Base-by-base conservation (phyloP, 108 stramenopile species). In the Skeletonema potamos region DNA sequence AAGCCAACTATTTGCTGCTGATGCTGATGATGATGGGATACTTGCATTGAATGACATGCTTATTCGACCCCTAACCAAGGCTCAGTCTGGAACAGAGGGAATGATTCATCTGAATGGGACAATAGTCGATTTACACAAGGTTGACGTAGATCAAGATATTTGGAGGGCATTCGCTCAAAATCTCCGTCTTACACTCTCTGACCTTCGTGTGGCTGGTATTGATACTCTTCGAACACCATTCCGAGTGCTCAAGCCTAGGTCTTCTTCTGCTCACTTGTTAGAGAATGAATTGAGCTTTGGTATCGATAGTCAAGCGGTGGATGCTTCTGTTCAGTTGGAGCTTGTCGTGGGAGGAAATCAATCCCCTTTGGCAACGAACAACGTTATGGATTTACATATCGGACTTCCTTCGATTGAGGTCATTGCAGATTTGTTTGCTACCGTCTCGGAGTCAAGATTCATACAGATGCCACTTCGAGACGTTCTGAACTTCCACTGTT, bases 31-130 rank as follows among this genome's bases (percentile, higher is more conserved):
- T 10, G 58, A 48, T 28, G 92, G 89, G 2, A 64, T 71, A 30
- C 73, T 86, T n/a, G 60, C 79, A 57, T 75, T 90, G 18, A 90
- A 90, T 56, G 85, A 90, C 15, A 26, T 85, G 15, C 18, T 90
- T 6, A 77, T 92, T 46, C 46, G 39, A 10, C 86, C 89, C 1
- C 27, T 87, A 4, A 92, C 91, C 9, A 59, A 74, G 44, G 30
- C 58, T 9, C 88, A 87, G 48, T 92, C 86, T 18, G 91, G 88
- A 20, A 37, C 55, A 0, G 80, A 80, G 27, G 91, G 91, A 1
- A 72, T 66, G 4, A 27, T 86, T 11, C 20, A 33, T 30, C 32
- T 81, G 39, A 74, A 81, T 36, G 64, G 73, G 6, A 65, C 73
- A 10, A 27, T 80, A 15, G 48, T 81, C 54, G 79, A 81, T 65